phyloP scores from a whole-genome alignment of 2,329 filamentous ascomycete species.

The Aciculosporium take region DNA sequence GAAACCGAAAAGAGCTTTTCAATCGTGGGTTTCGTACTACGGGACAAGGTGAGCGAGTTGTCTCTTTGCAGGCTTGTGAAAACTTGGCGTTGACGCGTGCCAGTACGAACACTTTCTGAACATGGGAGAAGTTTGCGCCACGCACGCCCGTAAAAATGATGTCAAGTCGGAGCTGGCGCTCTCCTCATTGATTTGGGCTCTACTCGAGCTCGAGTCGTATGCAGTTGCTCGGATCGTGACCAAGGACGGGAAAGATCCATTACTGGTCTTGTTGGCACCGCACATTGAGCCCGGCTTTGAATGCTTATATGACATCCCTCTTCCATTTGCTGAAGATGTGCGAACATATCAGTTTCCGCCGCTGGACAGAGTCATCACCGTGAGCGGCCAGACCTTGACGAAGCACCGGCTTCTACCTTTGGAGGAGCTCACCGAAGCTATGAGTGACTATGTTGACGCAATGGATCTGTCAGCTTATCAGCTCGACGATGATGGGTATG shows the following conservation, averaged over 20 bases:
- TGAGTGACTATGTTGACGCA: conserved; percentile 82
- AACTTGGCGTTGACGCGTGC: neutral
- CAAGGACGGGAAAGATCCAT: conserved; percentile 69
- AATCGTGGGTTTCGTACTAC: conserved; percentile 74
- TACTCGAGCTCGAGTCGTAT: conserved; percentile 73
- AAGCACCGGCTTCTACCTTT: conserved; percentile 75
- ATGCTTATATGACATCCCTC: conserved; percentile 74
- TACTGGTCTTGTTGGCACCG: conserved; percentile 66
- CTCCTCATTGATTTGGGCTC: conserved; percentile 77
- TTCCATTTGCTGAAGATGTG: conserved; percentile 89
- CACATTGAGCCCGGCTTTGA: conserved; percentile 66
- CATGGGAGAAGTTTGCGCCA: conserved; percentile 67
- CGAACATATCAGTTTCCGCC: conserved; percentile 85
- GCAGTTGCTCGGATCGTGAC: conserved; percentile 73
- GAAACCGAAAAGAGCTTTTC: conserved; percentile 63
- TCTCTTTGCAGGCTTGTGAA: neutral
- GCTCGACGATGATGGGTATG: conserved; percentile 60
- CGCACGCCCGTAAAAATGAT: conserved; percentile 63
- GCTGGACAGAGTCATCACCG: conserved; percentile 71
- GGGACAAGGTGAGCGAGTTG: conserved; percentile 42
- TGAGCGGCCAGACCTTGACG: conserved; percentile 66
- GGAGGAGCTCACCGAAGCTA: conserved; percentile 58
- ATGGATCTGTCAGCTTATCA: conserved; percentile 73
- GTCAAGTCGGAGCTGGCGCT: conserved; percentile 72
- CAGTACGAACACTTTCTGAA: conserved; percentile 74